These are phyloP conservation scores for Rubroboletus satanas DNA, from an alignment of 768 basidiomycete genomes.

Conservation along the genomic window DNA sequence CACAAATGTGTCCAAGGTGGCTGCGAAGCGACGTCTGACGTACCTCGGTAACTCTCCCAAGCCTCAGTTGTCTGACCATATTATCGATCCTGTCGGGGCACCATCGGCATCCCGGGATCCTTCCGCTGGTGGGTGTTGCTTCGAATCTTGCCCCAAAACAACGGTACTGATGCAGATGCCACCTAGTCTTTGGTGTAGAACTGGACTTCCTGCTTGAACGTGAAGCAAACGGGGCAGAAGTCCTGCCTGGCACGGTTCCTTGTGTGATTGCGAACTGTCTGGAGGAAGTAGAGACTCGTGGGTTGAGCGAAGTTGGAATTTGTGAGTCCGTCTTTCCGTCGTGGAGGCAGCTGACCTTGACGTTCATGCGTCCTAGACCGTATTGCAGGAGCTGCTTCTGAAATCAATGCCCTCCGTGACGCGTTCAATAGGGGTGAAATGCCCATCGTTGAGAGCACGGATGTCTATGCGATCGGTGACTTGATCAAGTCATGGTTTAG, in stretches of 20 bases:
- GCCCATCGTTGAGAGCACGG: constrained; percentile 56
- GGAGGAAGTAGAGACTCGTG: constrained; percentile 67
- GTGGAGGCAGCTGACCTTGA: background rate
- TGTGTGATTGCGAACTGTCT: constrained; percentile 63
- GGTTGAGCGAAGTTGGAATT: constrained; percentile 77
- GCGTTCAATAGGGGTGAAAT: constrained; percentile 72
- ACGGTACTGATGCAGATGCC: constrained; percentile 4
- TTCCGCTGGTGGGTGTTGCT: constrained; percentile 54
- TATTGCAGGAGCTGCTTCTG: constrained; percentile 70
- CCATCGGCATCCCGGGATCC: constrained; percentile 61
- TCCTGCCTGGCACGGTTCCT: constrained; percentile 60
- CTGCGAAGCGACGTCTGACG: constrained; percentile 74
- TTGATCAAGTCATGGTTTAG: constrained; percentile 86
- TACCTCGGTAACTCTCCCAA: constrained; percentile 77
- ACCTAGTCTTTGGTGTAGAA: constrained; percentile 71
- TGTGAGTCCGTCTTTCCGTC: constrained; percentile 46
- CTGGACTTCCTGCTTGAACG: constrained; percentile 64
- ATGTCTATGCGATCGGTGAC: constrained; percentile 82
- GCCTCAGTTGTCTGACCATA: constrained; percentile 68
- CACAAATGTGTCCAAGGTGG: constrained; percentile 62
- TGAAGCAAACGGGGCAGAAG: constrained; percentile 49
- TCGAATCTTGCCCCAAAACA: background rate
- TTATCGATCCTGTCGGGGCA: constrained; percentile 52
- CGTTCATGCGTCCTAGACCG: constrained; percentile 50
- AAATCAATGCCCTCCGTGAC: constrained; percentile 67